Conservation (phyloP, 192 early-diverging fungal species). For the Chytriomyces sp. region DNA sequence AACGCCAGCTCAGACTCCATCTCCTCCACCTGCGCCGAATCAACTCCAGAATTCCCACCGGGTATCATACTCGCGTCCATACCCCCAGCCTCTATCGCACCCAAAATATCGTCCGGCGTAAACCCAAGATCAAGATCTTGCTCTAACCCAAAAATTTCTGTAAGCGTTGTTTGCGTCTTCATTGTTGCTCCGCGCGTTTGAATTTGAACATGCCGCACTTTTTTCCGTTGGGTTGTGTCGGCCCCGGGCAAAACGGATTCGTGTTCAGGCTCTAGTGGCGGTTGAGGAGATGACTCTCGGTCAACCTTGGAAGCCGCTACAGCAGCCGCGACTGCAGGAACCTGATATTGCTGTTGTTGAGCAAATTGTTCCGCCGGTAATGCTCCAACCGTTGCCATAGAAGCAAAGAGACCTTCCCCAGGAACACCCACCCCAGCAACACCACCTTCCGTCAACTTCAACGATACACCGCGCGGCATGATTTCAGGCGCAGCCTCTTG, state of each 20-base stretch:
- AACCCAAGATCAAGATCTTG: not conserved
- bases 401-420: not conserved
- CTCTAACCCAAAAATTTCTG: constrained; percentile 24
- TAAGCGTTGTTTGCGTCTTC: constrained; percentile 31
- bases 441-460: constrained; percentile 1
- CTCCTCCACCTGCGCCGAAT: not conserved
- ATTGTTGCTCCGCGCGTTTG: constrained; percentile 46
- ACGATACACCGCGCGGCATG: constrained; percentile 16
- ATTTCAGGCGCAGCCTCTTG: constrained; percentile 14
- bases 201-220: constrained; percentile 57
- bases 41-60: not conserved
- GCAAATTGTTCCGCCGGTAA: too few relatives aligned
- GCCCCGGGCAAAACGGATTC: not conserved
- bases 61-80: not conserved
- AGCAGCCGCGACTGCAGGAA: not conserved
- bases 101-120: not conserved
- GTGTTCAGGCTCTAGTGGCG: not conserved
- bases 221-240: constrained; percentile 26
- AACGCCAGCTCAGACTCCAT: constrained; percentile 34
- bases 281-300: not conserved
- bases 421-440: not conserved
- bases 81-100: not conserved
- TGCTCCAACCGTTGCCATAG: not conserved
- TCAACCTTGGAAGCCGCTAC: not conserved
- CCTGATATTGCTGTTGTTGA: not conserved